Percentiles rank a stretch among this genome's conserved stretches.
These are phyloP conservation scores for Citrus sp. DNA, from an alignment of 345 rosid genomes.

Conservation along the genomic window DNA sequence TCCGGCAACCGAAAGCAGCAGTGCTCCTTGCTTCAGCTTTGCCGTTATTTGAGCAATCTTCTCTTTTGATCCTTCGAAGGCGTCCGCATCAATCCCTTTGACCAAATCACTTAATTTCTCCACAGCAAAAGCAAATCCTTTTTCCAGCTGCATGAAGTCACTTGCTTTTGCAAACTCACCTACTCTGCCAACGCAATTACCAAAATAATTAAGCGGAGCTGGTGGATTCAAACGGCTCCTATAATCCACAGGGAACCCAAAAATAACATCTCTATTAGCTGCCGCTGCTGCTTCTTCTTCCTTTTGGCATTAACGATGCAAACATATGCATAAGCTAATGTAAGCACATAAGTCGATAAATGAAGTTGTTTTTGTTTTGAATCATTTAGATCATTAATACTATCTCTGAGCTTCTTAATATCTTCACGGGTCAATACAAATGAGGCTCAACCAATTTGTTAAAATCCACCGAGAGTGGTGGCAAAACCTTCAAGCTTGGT, in stretches of 20 bases:
- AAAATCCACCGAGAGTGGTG: too few relatives aligned
- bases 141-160: background rate
- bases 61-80: background rate
- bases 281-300: background rate
- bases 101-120: background rate
- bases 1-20: background rate
- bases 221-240: slow-evolving; percentile 22
- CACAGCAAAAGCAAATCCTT: background rate
- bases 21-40: background rate
- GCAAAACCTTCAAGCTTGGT: slow-evolving; percentile 10
- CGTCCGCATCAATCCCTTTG: background rate
- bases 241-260: slow-evolving; percentile 22
- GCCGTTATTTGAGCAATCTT: too few relatives aligned
- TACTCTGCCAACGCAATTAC: slow-evolving; percentile 13
- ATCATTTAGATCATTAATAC: background rate
- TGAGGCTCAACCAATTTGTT: background rate
- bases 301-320: slow-evolving; percentile 21
- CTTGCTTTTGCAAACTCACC: background rate
- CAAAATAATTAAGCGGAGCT: slow-evolving; percentile 24
- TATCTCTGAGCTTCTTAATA: slow-evolving; percentile 19
- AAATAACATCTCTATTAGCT: background rate
- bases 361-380: background rate
- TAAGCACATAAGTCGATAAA: slow-evolving; percentile 27
- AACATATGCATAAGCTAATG: slow-evolving; percentile 9
- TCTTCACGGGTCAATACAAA: slow-evolving; percentile 1